Evolutionary conservation across 2,329 filamentous ascomycete species (phyloP).

Genomic region (Paradendryphiella salina): DNA sequence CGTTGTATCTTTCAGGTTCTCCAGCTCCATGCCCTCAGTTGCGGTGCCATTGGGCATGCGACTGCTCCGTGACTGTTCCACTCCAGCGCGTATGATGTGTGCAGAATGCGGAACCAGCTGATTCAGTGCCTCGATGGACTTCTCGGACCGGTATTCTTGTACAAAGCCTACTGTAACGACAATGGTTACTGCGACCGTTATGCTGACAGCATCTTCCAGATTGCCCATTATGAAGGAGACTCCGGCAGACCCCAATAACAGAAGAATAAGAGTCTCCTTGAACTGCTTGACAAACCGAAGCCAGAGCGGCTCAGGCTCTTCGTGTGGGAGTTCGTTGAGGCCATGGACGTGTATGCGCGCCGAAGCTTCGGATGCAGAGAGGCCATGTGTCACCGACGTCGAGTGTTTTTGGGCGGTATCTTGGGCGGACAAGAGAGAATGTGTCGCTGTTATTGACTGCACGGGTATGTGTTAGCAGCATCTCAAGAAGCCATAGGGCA

Average conservation of each 20-base stretch:
- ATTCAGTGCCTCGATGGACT: conserved; percentile 92
- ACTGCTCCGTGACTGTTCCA: conserved; percentile 27
- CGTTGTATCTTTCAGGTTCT: conserved; percentile 56
- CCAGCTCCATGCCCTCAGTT: conserved; percentile 51
- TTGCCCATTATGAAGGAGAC: conserved; percentile 92
- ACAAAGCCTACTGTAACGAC: conserved; percentile 95
- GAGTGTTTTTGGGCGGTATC: conserved; percentile 77
- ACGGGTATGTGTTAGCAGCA: conserved; percentile 25
- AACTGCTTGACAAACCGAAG: conserved; percentile 95
- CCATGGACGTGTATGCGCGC: conserved; percentile 79
- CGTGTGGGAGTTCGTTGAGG: conserved; percentile 91
- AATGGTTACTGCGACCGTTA: conserved; percentile 93
- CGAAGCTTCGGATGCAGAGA: conserved; percentile 79
- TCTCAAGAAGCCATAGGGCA: background rate
- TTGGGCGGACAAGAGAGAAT: conserved; percentile 70
- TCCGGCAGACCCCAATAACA: conserved; percentile 85
- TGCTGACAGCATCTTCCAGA: conserved; percentile 91
- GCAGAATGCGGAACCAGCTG: conserved; percentile 94
- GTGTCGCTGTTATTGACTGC: conserved; percentile 53
- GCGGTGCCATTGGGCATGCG: conserved; percentile 28
- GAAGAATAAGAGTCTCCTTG: conserved; percentile 88
- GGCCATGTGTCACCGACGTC: conserved; percentile 81
- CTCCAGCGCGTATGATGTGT: conserved; percentile 73
- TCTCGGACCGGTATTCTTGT: conserved; percentile 96
- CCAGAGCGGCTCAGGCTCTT: conserved; percentile 92